Evolutionary conservation across 176 grass and related monocot species (phyloP), one percentile per base, ranked within the genome.

Genomic region (Areca catechu): DNA sequence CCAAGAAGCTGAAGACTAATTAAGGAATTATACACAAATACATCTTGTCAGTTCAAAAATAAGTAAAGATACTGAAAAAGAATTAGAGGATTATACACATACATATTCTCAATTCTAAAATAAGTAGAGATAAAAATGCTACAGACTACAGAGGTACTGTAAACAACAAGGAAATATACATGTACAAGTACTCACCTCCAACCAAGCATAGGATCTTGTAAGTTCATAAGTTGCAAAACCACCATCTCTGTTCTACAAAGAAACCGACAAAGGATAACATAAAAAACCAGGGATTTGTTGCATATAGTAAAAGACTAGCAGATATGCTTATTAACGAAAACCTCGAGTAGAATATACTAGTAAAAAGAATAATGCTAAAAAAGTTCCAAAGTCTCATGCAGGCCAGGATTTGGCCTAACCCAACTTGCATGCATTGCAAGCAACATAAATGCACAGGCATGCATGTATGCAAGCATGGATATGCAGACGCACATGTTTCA

Each of bases 221-320:
- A 96, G 83, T 74, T 96, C 91, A 76, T 87, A 96, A 62, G 91
- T 77, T 19, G 86, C 91, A 58, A 90, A 87, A 49, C 91, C 91
- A 49, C 91, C 91, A 77, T 96, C 77, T 17, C 74, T 63, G 79
- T 96, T 96, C 91, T 96, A 78, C 22, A 49, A 37, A 29, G 73
- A 61, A 50, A 54, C 24, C 57, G 57, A 30, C 54, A 61, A 20
- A 76, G 10, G 65, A 66, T 54, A 61, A 27, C 60, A 77, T 61
- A 60, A 80, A 61, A 43, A 49, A 66, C 5, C 14, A 29, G 17
- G 5, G 7, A 55, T 3, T 22, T 51, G 16, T 17, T 65, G 16
- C 16, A 19, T 20, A 20, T 16, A 55, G 3, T 21, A 55, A 55
- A 22, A 55, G 7, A 21, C 19, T 20, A 55, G 21, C 2, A 20